A percentile compares a stretch with the other conserved stretches of the same genome.
phyloP scores from a whole-genome alignment of 139 green algal species.

The Coccomyxa sp. region DNA sequence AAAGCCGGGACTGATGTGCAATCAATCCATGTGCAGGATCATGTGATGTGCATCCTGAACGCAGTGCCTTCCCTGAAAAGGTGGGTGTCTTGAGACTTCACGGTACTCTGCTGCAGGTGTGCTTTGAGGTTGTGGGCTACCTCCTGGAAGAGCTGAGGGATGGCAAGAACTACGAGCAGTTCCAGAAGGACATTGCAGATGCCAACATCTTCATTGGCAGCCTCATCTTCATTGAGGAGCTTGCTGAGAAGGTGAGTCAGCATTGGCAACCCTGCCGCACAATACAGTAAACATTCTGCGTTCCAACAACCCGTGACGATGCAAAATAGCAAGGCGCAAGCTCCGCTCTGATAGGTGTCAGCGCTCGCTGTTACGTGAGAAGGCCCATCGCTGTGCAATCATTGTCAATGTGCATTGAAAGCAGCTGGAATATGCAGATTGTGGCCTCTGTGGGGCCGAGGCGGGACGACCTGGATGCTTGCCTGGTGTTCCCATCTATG shows the following conservation, averaged over 20 bases:
- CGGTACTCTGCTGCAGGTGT: no score
- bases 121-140: slow-evolving; percentile 96
- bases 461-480: slow-evolving; percentile 87
- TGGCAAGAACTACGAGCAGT: slow-evolving; percentile 77
- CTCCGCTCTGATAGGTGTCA: no score
- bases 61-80: no score
- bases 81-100: no score
- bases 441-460: slow-evolving; percentile 75
- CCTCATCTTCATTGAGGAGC: slow-evolving; percentile 99
- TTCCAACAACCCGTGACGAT: no score
- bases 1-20: no score
- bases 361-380: no score
- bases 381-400: no score
- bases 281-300: no score
- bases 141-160: slow-evolving; percentile 97
- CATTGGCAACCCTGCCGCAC: no score
- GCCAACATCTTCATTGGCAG: slow-evolving; percentile 99
- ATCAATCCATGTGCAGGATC: background rate
- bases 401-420: slow-evolving; percentile 1
- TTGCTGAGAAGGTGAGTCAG: slow-evolving; percentile 92
- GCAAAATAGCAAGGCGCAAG: background rate
- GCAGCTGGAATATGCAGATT: slow-evolving; percentile 53
- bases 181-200: slow-evolving; percentile 84
- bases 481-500: slow-evolving; percentile 99
- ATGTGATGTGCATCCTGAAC: background rate